Percentiles rank a stretch among this genome's conserved stretches.
These are phyloP conservation scores for Gremmenia infestans DNA, from an alignment of 2,329 filamentous ascomycete species.

Conservation along the genomic window DNA sequence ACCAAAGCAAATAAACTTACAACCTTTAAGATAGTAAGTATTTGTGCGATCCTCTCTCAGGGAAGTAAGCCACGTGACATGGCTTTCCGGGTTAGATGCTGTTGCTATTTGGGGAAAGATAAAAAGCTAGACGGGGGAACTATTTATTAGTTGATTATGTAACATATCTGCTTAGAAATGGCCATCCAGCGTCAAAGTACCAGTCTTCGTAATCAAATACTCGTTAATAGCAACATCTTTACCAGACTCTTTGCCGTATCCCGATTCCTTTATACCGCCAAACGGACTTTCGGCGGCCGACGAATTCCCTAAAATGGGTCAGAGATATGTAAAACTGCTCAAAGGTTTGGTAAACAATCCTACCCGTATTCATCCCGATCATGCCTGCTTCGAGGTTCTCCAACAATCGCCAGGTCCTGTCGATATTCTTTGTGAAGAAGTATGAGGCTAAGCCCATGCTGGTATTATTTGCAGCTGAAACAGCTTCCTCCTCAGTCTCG, in stretches of 20 bases:
- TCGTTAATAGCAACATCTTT: constrained; percentile 61
- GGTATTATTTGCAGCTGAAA: constrained; percentile 55
- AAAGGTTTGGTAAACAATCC: constrained; percentile 4
- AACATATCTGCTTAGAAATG: constrained; percentile 38
- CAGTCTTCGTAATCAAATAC: constrained; percentile 60
- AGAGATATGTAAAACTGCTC: neutral
- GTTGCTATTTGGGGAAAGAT: too few relatives aligned
- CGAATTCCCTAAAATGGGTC: constrained; percentile 44
- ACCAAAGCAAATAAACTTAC: too few relatives aligned
- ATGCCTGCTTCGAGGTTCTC: constrained; percentile 66
- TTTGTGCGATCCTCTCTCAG: too few relatives aligned
- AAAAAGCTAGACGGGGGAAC: too few relatives aligned
- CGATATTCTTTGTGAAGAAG: constrained; percentile 63
- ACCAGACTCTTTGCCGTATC: constrained; percentile 63
- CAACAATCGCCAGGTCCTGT: constrained; percentile 59
- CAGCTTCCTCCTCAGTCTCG: constrained; percentile 60
- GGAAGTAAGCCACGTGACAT: too few relatives aligned
- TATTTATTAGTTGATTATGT: too few relatives aligned
- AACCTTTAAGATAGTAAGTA: too few relatives aligned
- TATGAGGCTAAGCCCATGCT: constrained; percentile 62
- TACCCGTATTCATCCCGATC: constrained; percentile 61
- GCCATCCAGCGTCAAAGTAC: constrained; percentile 55
- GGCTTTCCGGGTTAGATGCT: too few relatives aligned
- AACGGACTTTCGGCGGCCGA: constrained; percentile 63
- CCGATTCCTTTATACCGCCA: constrained; percentile 63